Percentiles rank a stretch among this genome's conserved stretches.
phyloP scores from a whole-genome alignment of 257 asterid genomes.

The Euphrasia confusa region DNA sequence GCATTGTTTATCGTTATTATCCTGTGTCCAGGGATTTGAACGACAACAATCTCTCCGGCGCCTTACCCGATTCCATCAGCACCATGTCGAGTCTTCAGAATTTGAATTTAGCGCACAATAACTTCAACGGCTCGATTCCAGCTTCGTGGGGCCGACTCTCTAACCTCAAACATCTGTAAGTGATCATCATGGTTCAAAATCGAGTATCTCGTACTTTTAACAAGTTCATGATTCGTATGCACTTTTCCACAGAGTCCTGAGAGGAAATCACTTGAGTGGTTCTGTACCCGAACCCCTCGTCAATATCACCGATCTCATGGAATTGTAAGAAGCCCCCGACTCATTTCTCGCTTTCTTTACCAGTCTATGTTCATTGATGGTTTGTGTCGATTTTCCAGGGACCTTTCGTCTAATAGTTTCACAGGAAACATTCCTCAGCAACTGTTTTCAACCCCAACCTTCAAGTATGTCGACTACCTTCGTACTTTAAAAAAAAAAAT shows the following conservation, averaged over 20 bases:
- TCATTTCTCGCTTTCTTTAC: neutral
- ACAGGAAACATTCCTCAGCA: constrained; percentile 62
- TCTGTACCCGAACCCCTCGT: constrained; percentile 54
- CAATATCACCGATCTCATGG: constrained; percentile 46
- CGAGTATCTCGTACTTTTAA: neutral
- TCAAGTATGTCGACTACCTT: constrained; percentile 46
- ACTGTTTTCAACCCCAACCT: constrained; percentile 50
- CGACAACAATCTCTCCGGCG: constrained; percentile 57
- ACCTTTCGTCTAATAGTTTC: constrained; percentile 70
- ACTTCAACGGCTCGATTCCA: constrained; percentile 73
- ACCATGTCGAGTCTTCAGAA: constrained; percentile 52
- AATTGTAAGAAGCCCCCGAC: constrained; percentile 43
- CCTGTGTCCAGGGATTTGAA: constrained; percentile 54
- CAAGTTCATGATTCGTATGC: neutral
- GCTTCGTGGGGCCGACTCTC: constrained; percentile 61
- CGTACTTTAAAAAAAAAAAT: neutral
- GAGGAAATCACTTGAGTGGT: constrained; percentile 56
- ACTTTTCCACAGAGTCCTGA: constrained; percentile 45
- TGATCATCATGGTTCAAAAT: neutral
- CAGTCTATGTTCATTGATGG: too few species aligned
- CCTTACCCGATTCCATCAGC: constrained; percentile 62
- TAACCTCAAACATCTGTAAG: constrained; percentile 68
- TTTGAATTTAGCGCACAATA: constrained; percentile 63
- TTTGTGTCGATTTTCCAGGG: constrained; percentile 37
- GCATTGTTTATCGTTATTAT: too few species aligned